phyloP scores from a whole-genome alignment of 208 protist species.

The Acanthamoeba castellanii region DNA sequence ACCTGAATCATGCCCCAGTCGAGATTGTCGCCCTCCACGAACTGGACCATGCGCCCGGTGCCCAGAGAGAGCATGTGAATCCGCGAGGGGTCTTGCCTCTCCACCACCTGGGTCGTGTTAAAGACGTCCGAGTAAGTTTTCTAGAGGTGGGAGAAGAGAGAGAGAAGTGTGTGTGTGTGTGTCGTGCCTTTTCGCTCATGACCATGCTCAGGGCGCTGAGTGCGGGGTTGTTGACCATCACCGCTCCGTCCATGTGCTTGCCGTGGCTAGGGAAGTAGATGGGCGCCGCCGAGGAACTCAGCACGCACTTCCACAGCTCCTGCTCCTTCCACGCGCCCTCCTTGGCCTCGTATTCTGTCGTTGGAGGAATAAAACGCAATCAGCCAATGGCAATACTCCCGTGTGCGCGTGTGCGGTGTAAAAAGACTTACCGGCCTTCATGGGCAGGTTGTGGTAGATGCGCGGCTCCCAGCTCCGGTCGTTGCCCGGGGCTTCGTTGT shows the following conservation, averaged over 20 bases:
- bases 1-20: conserved; percentile 68
- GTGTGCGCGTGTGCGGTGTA: neutral
- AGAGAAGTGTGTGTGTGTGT: neutral
- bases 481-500: conserved; percentile 33
- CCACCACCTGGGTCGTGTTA: neutral
- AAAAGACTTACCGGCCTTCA: conserved; percentile 2
- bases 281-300: conserved; percentile 63
- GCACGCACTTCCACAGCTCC: conserved; percentile 62
- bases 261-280: conserved; percentile 62
- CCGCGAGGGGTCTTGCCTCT: neutral
- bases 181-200: conserved; percentile 54
- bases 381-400: neutral
- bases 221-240: conserved; percentile 66
- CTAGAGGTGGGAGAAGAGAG: neutral
- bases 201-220: neutral
- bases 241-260: conserved; percentile 56
- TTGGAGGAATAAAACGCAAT: neutral
- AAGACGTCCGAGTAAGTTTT: neutral
- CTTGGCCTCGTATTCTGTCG: neutral
- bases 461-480: conserved; percentile 59
- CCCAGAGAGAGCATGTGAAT: conserved; percentile 47
- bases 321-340: conserved; percentile 50
- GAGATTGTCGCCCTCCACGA: conserved; percentile 40
- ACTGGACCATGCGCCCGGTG: conserved; percentile 55
- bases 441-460: conserved; percentile 68